These are phyloP conservation scores for Vairimorpha necatrix DNA, from an alignment of 371 early-diverging fungal species.

Conservation along the genomic window DNA sequence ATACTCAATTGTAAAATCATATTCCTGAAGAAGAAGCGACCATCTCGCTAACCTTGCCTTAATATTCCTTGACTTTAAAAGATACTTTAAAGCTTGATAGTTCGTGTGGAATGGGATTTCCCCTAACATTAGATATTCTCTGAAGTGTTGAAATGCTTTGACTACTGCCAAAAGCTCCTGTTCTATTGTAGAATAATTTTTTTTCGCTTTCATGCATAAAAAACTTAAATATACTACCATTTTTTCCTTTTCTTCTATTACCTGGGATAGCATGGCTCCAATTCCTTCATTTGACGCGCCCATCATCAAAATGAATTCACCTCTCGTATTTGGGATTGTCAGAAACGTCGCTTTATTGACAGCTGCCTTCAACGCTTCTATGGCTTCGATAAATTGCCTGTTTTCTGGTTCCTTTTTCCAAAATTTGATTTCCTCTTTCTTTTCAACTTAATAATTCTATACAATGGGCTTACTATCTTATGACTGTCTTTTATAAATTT, in stretches of 20 bases:
- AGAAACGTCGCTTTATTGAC: background rate
- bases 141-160: conserved; percentile 18
- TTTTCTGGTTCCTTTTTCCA: background rate
- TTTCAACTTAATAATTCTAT: background rate
- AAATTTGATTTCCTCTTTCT: background rate
- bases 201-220: background rate
- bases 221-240: background rate
- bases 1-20: conserved; percentile 25
- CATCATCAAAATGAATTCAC: conserved; percentile 33
- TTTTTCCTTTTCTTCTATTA: background rate
- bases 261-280: conserved; percentile 40
- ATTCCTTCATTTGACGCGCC: conserved; percentile 28
- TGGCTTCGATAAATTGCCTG: background rate
- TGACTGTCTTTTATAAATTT: conserved; percentile 14
- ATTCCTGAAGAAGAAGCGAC: conserved; percentile 9
- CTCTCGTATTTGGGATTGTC: conserved; percentile 14
- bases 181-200: conserved; percentile 32
- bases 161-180: conserved; percentile 23
- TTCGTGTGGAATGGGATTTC: conserved; percentile 16
- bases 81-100: conserved; percentile 20
- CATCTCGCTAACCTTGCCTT: background rate
- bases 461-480: background rate
- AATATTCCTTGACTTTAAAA: conserved; percentile 1
- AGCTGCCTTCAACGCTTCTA: background rate
- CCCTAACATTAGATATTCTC: conserved; percentile 10